These are phyloP conservation scores for Ophiorrhiza pumila DNA, from an alignment of 257 asterid species.

Conservation along the genomic window DNA sequence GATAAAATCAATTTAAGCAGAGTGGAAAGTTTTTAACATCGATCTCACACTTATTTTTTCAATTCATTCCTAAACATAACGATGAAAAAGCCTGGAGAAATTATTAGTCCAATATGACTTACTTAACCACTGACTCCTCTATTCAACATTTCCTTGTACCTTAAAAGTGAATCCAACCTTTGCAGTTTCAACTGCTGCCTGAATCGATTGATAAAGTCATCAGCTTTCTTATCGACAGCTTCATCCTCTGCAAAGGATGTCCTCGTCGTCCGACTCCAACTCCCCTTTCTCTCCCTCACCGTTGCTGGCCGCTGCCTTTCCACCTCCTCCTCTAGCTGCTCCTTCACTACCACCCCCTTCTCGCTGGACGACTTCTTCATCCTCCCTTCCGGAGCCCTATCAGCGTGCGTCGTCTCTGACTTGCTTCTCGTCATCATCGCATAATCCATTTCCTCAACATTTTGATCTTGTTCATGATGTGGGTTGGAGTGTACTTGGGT, in stretches of 20 bases:
- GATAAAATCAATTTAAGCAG: no score
- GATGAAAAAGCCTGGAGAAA: no score
- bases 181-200: slow-evolving; percentile 66
- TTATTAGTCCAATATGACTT: no score
- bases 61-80: no score
- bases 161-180: slow-evolving; percentile 53
- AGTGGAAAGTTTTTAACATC: no score
- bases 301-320: slow-evolving; percentile 40
- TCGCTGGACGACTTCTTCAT: slow-evolving; percentile 54
- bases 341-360: slow-evolving; percentile 20
- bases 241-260: slow-evolving; percentile 37
- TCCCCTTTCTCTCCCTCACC: slow-evolving; percentile 28
- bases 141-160: slow-evolving; percentile 41
- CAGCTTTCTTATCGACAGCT: slow-evolving; percentile 57
- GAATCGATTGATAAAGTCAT: slow-evolving; percentile 58
- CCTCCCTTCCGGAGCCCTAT: slow-evolving; percentile 9
- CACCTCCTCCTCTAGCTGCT: slow-evolving; percentile 26
- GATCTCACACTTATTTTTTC: no score
- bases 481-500: slow-evolving; percentile 8
- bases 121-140: slow-evolving; percentile 24
- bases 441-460: slow-evolving; percentile 7
- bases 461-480: no score
- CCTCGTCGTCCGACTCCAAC: background rate
- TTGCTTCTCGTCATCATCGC: slow-evolving; percentile 20
- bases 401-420: slow-evolving; percentile 14